Evolutionary conservation across 2,329 filamentous ascomycete species (phyloP).

Genomic region (Colletotrichum tabaci): DNA sequence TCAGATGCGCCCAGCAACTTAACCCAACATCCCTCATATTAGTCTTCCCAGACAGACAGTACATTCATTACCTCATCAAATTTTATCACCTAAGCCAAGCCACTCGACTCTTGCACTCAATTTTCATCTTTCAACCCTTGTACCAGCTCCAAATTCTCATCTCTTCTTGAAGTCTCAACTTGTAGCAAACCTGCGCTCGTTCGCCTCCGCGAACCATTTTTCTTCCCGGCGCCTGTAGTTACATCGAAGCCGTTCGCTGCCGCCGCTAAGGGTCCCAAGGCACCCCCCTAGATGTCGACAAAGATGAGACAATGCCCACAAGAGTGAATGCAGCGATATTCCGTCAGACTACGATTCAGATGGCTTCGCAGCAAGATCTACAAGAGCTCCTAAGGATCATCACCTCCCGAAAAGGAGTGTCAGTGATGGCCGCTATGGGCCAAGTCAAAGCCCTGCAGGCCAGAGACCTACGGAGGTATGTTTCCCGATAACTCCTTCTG

Average conservation of each 20-base stretch:
- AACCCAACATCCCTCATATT: too few species aligned
- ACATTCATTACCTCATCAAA: slow-evolving; percentile 2
- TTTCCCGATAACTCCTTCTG: slow-evolving; percentile 32
- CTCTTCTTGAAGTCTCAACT: not conserved
- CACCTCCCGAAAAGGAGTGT: slow-evolving; percentile 68
- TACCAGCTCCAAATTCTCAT: not conserved
- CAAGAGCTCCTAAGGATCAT: slow-evolving; percentile 74
- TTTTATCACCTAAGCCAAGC: not conserved
- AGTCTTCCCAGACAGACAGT: not conserved
- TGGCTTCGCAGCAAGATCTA: slow-evolving; percentile 72
- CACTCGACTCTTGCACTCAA: not conserved
- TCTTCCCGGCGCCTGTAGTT: not conserved
- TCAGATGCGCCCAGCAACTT: too few species aligned
- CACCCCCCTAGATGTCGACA: not conserved
- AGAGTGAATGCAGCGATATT: too few species aligned
- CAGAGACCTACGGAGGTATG: slow-evolving; percentile 69
- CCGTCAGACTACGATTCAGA: slow-evolving; percentile 45
- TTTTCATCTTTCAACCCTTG: not conserved
- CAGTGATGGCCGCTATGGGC: slow-evolving; percentile 72
- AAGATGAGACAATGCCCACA: not conserved
- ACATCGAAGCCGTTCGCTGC: too few species aligned
- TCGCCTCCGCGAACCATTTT: not conserved
- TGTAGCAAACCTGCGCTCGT: not conserved
- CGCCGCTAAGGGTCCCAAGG: not conserved
- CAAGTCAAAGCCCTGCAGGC: slow-evolving; percentile 71